A percentile compares a stretch with the other conserved stretches of the same genome.
phyloP scores from a whole-genome alignment of 176 grass and related monocot species.

The Zoysia pacifica region DNA sequence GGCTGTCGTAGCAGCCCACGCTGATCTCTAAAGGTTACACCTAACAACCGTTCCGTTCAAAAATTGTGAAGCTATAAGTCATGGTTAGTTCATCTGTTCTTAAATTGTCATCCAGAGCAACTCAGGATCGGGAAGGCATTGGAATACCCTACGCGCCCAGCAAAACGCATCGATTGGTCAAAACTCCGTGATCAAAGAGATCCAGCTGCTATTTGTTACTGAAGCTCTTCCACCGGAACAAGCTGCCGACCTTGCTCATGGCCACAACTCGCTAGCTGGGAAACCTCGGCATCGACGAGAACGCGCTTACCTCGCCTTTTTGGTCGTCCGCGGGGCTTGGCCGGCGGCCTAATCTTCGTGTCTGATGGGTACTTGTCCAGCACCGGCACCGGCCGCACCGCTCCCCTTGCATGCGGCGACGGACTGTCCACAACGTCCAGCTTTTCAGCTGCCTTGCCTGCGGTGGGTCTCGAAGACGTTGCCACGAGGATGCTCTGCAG shows the following conservation, averaged over 20 bases:
- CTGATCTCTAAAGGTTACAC: no score
- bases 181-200: neutral
- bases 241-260: slow-evolving; percentile 61
- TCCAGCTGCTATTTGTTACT: slow-evolving; percentile 46
- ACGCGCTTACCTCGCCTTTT: slow-evolving; percentile 36
- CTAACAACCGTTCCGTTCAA: no score
- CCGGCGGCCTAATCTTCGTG: slow-evolving; percentile 38
- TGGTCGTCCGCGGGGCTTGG: slow-evolving; percentile 43
- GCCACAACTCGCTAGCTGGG: slow-evolving; percentile 37
- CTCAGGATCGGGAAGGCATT: neutral
- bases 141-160: neutral
- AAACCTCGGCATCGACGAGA: slow-evolving; percentile 47
- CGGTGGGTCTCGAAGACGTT: slow-evolving; percentile 48
- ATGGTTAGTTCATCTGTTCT: no score
- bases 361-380: slow-evolving; percentile 54
- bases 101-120: no score
- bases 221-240: slow-evolving; percentile 80
- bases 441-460: neutral
- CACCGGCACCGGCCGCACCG: neutral
- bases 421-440: slow-evolving; percentile 35
- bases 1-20: no score
- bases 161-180: neutral
- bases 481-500: slow-evolving; percentile 75
- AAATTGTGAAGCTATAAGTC: no score
- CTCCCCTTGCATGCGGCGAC: slow-evolving; percentile 19